Evolutionary conservation across 345 rosid genomes (phyloP).

Genomic region (Eucalyptus urophylla): DNA sequence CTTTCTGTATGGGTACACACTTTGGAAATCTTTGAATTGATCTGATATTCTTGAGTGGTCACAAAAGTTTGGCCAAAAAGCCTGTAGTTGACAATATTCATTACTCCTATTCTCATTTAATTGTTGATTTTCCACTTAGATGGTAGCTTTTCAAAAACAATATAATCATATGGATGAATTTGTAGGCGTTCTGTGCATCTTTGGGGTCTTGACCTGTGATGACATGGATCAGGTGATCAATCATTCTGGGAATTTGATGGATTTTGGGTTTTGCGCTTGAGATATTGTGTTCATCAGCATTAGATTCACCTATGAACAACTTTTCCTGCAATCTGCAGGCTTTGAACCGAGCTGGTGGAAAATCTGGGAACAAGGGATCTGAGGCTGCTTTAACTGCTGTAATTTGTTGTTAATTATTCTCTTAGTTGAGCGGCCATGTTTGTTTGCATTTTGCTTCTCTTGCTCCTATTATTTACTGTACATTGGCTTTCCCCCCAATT

Average conservation of each 20-base stretch:
- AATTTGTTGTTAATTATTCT: slow-evolving; percentile 13
- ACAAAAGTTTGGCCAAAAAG: not conserved
- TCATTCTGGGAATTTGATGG: not conserved
- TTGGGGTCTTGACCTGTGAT: slow-evolving; percentile 96
- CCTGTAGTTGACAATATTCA: not conserved
- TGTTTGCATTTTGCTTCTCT: not conserved
- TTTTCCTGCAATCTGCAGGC: slow-evolving; percentile 38
- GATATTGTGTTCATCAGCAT: not conserved
- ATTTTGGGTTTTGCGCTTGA: not conserved
- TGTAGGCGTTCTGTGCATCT: slow-evolving; percentile 91
- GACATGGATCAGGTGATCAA: slow-evolving; percentile 88
- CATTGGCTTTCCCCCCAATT: not conserved
- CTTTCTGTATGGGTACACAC: not conserved
- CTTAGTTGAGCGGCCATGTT: not conserved
- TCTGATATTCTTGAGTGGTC: not conserved
- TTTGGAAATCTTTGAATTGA: not conserved
- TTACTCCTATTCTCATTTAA: not conserved
- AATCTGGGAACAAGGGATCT: slow-evolving; percentile 92
- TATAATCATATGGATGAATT: not conserved
- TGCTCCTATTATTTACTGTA: not conserved
- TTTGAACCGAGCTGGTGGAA: slow-evolving; percentile 92
- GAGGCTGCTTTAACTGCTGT: slow-evolving; percentile 92
- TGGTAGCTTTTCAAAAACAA: no score
- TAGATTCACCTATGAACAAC: not conserved
- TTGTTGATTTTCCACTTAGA: not conserved